A percentile compares a stretch with the other conserved stretches of the same genome.
These are phyloP conservation scores for Lepidium africanum DNA, from an alignment of 345 rosid species.

Conservation along the genomic window DNA sequence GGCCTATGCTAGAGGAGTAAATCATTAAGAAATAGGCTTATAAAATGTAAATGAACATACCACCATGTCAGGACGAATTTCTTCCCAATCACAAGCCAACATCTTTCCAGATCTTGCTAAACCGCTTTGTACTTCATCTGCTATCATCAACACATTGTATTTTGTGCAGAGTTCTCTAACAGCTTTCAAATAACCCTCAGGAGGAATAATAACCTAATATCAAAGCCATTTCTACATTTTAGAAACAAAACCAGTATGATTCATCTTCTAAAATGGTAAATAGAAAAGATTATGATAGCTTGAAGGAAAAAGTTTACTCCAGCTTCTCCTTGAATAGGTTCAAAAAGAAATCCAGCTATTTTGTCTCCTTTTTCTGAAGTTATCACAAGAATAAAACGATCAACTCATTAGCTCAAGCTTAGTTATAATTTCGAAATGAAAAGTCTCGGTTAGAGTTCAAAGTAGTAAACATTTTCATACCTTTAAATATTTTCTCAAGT, in stretches of 20 bases:
- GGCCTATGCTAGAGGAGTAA: not conserved
- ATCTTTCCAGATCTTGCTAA: slow-evolving; percentile 78
- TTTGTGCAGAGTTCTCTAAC: slow-evolving; percentile 83
- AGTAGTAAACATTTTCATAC: slow-evolving; percentile 27
- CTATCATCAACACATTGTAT: slow-evolving; percentile 81
- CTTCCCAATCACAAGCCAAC: slow-evolving; percentile 98
- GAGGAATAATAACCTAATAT: slow-evolving; percentile 70
- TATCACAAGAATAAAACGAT: slow-evolving; percentile 12
- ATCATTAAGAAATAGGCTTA: not conserved
- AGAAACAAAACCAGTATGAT: not conserved
- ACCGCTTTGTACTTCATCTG: slow-evolving; percentile 96
- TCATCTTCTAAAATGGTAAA: not conserved
- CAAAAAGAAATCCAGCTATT: slow-evolving; percentile 91
- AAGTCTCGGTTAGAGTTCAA: not conserved
- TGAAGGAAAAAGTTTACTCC: slow-evolving; percentile 49
- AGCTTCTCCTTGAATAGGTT: slow-evolving; percentile 99
- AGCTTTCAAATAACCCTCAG: slow-evolving; percentile 68
- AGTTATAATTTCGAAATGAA: not conserved
- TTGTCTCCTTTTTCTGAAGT: slow-evolving; percentile 61
- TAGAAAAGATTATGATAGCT: not conserved
- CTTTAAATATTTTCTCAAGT: slow-evolving; percentile 71
- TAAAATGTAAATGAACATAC: slow-evolving; percentile 34
- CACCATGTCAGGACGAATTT: slow-evolving; percentile 80
- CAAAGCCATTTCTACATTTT: not conserved
- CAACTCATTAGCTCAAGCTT: not conserved